These are phyloP conservation scores for Iodosphaeria phyllophila DNA, from an alignment of 2,329 filamentous ascomycete genomes.

Conservation along the genomic window DNA sequence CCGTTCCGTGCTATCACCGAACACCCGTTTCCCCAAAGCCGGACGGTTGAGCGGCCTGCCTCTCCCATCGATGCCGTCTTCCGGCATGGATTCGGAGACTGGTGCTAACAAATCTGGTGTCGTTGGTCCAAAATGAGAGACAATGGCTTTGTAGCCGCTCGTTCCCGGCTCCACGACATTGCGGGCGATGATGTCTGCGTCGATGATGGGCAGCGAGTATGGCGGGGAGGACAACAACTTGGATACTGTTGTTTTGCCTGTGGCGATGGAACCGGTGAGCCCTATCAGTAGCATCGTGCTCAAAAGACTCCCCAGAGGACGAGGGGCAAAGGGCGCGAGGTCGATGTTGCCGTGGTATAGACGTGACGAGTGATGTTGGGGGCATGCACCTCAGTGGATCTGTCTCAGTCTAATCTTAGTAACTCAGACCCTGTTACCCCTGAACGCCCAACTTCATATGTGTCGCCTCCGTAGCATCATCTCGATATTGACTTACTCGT, in stretches of 20 bases:
- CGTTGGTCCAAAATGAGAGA: conserved; percentile 59
- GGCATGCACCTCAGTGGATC: too few relatives aligned
- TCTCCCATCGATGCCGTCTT: conserved; percentile 35
- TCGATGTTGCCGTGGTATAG: too few relatives aligned
- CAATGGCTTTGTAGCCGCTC: conserved; percentile 62
- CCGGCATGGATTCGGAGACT: conserved; percentile 27
- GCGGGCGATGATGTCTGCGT: conserved; percentile 82
- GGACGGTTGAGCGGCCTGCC: conserved; percentile 69
- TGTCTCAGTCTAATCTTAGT: too few relatives aligned
- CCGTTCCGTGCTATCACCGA: conserved; percentile 56
- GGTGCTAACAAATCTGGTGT: conserved; percentile 74
- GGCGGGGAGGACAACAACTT: conserved; percentile 61
- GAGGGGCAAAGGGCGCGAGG: too few relatives aligned
- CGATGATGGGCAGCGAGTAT: conserved; percentile 76
- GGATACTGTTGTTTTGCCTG: conserved; percentile 93
- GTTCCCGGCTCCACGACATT: conserved; percentile 90
- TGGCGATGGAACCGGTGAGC: conserved; percentile 91
- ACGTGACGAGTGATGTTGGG: too few relatives aligned
- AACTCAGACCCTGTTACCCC: too few relatives aligned
- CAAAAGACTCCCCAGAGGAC: too few relatives aligned
- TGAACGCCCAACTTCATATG: too few relatives aligned
- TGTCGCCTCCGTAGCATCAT: too few relatives aligned
- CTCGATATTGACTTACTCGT: too few relatives aligned
- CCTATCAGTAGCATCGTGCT: conserved; percentile 81
- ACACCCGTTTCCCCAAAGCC: conserved; percentile 69